Percentiles rank a stretch among this genome's conserved stretches.
phyloP scores from a whole-genome alignment of 257 asterid genomes.

The Linaria vulgaris region DNA sequence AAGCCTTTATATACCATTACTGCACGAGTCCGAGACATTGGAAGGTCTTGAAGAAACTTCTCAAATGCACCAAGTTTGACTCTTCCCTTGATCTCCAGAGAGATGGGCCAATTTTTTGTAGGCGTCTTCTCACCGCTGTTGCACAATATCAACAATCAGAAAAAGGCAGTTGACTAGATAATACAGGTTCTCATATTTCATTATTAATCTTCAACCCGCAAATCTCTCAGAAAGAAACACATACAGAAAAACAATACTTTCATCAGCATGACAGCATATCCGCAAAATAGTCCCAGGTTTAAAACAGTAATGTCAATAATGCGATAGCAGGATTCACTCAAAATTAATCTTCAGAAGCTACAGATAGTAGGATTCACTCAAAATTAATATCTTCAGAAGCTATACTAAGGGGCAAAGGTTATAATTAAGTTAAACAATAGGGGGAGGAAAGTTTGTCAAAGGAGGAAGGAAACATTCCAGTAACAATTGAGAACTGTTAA shows the following conservation, averaged over 20 bases:
- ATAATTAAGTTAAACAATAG: not conserved
- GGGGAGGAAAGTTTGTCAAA: not conserved
- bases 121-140: slow-evolving; percentile 90
- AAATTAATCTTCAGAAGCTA: not conserved
- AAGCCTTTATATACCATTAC: slow-evolving; percentile 96
- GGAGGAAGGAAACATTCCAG: not conserved
- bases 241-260: not conserved
- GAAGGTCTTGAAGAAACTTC: slow-evolving; percentile 87
- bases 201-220: not conserved
- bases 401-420: not conserved
- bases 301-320: not conserved
- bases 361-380: not conserved
- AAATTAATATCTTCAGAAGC: not conserved
- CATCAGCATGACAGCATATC: too few species aligned
- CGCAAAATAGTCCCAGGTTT: too few species aligned
- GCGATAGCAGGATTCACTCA: not conserved
- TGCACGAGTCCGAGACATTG: slow-evolving; percentile 96
- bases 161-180: too few species aligned
- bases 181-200: not conserved
- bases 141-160: slow-evolving; percentile 26
- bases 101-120: slow-evolving; percentile 71
- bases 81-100: slow-evolving; percentile 94
- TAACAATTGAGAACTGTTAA: not conserved
- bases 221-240: not conserved
- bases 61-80: slow-evolving; percentile 92